These are phyloP conservation scores for Podospora comata DNA, from an alignment of 495 filamentous ascomycete genomes.

Conservation along the genomic window DNA sequence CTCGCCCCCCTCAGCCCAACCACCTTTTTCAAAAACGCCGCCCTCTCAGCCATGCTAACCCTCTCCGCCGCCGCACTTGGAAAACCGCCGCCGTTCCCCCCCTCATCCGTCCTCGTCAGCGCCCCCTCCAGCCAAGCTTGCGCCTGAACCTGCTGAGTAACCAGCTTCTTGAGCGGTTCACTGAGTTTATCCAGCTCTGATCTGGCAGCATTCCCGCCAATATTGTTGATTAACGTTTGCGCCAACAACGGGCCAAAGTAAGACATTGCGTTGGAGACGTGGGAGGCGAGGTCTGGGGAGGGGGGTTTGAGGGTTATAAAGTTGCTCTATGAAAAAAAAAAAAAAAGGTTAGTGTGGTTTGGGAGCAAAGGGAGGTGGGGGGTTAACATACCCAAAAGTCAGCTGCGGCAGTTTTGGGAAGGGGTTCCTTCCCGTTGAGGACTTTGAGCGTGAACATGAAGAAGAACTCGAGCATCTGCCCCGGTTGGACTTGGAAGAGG, in stretches of 20 bases:
- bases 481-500: conserved; percentile 50
- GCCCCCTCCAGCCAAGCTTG: conserved; percentile 61
- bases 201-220: conserved; percentile 69
- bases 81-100: conserved; percentile 46
- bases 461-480: conserved; percentile 59
- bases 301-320: conserved; percentile 46
- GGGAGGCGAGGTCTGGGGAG: conserved; percentile 39
- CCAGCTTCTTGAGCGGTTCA: conserved; percentile 73
- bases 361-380: background rate
- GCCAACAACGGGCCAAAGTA: conserved; percentile 59
- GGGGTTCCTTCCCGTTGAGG: conserved; percentile 66
- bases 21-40: conserved; percentile 56
- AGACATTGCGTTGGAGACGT: conserved; percentile 53
- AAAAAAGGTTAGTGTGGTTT: conserved; percentile 20
- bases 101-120: conserved; percentile 32
- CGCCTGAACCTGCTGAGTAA: conserved; percentile 60
- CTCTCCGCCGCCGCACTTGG: conserved; percentile 50
- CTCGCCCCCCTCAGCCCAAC: conserved; percentile 40
- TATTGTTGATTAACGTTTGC: conserved; percentile 60
- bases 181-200: conserved; percentile 74
- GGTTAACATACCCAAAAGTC: conserved; percentile 68
- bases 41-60: conserved; percentile 60
- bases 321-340: conserved; percentile 33
- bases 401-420: conserved; percentile 76
- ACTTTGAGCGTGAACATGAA: conserved; percentile 74